Percentiles rank a stretch among this genome's conserved stretches.
Conservation (phyloP, 176 grass and related monocot species). For the Urochloa ruziziensis region DNA sequence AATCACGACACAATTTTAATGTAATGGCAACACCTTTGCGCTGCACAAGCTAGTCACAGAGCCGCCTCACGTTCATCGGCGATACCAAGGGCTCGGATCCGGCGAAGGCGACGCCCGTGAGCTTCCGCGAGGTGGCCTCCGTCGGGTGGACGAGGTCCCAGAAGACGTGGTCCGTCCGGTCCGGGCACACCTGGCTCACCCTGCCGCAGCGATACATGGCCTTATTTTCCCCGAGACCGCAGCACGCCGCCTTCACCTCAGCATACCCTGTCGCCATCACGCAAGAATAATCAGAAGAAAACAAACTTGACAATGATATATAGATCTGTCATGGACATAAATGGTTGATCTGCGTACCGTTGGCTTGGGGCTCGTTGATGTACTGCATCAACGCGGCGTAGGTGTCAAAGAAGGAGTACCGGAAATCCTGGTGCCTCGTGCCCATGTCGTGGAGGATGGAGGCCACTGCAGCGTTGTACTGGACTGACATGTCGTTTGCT, state of each 20-base stretch:
- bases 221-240: neutral
- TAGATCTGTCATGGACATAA: too few relatives aligned
- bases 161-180: conserved; percentile 5
- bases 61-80: neutral
- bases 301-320: too few relatives aligned
- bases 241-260: neutral
- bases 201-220: neutral
- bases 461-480: conserved; percentile 43
- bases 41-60: neutral
- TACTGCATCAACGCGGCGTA: conserved; percentile 17
- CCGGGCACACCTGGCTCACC: neutral
- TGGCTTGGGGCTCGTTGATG: conserved; percentile 43
- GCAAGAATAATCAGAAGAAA: too few relatives aligned
- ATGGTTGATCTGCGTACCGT: conserved; percentile 29
- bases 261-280: neutral
- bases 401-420: conserved; percentile 55
- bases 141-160: neutral
- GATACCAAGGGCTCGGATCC: neutral
- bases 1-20: too few relatives aligned
- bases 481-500: conserved; percentile 48
- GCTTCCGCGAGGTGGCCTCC: neutral
- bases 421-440: conserved; percentile 26
- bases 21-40: neutral
- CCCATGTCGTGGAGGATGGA: conserved; percentile 40
- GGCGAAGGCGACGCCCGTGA: neutral